Base-by-base conservation (phyloP, 768 basidiomycete species). In the Harrya chromipes region DNA sequence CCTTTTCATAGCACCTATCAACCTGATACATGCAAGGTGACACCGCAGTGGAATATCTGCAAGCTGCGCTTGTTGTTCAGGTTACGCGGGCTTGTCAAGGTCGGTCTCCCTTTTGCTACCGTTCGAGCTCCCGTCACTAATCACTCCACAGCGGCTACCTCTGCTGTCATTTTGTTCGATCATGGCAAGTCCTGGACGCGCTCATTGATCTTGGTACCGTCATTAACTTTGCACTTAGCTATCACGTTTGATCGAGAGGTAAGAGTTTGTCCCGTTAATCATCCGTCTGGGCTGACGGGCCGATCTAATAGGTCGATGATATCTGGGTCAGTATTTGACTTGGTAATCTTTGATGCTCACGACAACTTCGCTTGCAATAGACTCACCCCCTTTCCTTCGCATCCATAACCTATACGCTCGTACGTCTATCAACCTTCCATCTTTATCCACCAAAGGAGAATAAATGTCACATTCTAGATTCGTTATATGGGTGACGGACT, bases 401-500 rank as follows among this genome's bases (percentile, higher is more conserved):
- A 38, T 55, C 47, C 19, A 43, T 64, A 7, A 46, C 17, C 14
- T 62, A 62, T 43, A 14, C 55, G 5, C 35, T 64, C 12, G 61
- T 64, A 47, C 16, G 56, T 58, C 9, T 1, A 33, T 39, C 21
- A 4, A 2, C 21, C 39, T 13, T 14, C 26, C 26, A 31, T 31
- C 6, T 21, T 16, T 14, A 10, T 37, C 4, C 36, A 19, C 1
- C 19, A 12, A 19, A 23, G 14, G 24, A 31, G 29, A 14, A 16
- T 29, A 11, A 41, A 14, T 37, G 27, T 43, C 36, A 29, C 29
- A 12, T 29, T 2, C n/a, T 23, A 64, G 61, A 61, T 62, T n/a
- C 62, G 62, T 8, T 62, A 61, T 14, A 44, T 63, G 1, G 61
- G 61, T n/a, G 47, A 63, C 29, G 47, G 29, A 3, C 20, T 64